A percentile compares a stretch with the other conserved stretches of the same genome.
Conservation (phyloP, 2,329 filamentous ascomycete species). For the Cladophialophora exuberans region DNA sequence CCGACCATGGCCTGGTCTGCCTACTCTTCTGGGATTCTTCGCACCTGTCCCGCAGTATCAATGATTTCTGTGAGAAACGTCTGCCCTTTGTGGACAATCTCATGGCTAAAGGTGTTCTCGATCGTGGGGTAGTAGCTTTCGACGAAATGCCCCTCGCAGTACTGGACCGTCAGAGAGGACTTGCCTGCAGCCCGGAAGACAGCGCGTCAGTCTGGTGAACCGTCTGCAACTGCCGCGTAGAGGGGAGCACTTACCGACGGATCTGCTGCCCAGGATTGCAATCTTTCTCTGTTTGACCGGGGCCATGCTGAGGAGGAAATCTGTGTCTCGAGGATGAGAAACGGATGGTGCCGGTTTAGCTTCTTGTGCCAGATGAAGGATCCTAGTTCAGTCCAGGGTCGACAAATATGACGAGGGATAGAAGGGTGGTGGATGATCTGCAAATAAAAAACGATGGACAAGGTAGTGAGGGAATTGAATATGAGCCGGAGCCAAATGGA, state of each 20-base stretch:
- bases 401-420: constrained; percentile 10
- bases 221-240: neutral
- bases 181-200: constrained; percentile 67
- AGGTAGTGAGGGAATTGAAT: constrained; percentile 5
- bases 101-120: constrained; percentile 97
- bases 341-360: neutral
- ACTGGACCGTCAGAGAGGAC: constrained; percentile 94
- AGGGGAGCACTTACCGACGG: constrained; percentile 67
- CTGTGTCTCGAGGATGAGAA: neutral
- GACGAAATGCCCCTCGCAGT: constrained; percentile 96
- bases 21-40: constrained; percentile 29
- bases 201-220: constrained; percentile 2
- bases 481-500: constrained; percentile 12
- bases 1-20: neutral
- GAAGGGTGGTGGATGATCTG: constrained; percentile 3
- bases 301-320: constrained; percentile 55
- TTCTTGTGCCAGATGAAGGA: too few species aligned
- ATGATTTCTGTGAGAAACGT: constrained; percentile 97
- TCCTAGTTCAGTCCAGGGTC: too few species aligned
- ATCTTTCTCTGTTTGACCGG: constrained; percentile 88
- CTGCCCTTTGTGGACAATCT: constrained; percentile 89
- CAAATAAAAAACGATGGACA: constrained; percentile 4
- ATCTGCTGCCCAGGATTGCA: constrained; percentile 91
- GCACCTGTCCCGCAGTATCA: constrained; percentile 90
- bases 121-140: constrained; percentile 99